A percentile compares a stretch with the other conserved stretches of the same genome.
These are phyloP conservation scores for Albizia julibrissin DNA, from an alignment of 306 rosid genomes.

Conservation along the genomic window DNA sequence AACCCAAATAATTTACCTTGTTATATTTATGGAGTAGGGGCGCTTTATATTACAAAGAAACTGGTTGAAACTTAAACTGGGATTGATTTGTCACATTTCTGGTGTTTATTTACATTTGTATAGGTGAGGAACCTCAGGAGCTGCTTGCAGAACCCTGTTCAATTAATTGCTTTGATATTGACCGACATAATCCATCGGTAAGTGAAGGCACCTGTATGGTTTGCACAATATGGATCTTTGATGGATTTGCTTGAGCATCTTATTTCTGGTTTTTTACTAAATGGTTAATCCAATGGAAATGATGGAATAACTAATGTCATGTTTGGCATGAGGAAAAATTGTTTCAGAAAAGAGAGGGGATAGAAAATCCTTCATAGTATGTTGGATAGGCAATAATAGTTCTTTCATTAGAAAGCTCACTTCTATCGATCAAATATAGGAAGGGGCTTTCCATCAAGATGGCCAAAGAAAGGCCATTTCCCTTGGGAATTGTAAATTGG, in stretches of 20 bases:
- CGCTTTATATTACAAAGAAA: not conserved
- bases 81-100: slow-evolving; percentile 22
- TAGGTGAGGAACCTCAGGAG: slow-evolving; percentile 79
- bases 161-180: slow-evolving; percentile 90
- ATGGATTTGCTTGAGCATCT: not conserved
- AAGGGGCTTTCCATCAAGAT: not conserved
- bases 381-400: not conserved
- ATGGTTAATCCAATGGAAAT: not conserved
- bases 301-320: not conserved
- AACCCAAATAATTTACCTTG: slow-evolving; percentile 4
- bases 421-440: not conserved
- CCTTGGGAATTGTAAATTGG: not conserved
- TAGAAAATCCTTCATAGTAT: not conserved
- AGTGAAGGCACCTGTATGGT: slow-evolving; percentile 38
- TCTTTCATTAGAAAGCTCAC: not conserved
- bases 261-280: not conserved
- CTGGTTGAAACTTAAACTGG: not conserved
- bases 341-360: not conserved
- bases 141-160: slow-evolving; percentile 92
- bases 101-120: slow-evolving; percentile 12
- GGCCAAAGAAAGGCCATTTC: not conserved
- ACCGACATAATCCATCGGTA: slow-evolving; percentile 75
- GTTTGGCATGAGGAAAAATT: not conserved
- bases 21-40: slow-evolving; percentile 5
- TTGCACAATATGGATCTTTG: slow-evolving; percentile 5